These are phyloP conservation scores for Pseudogymnoascus destructans DNA, from an alignment of 2,329 filamentous ascomycete genomes.

Conservation along the genomic window DNA sequence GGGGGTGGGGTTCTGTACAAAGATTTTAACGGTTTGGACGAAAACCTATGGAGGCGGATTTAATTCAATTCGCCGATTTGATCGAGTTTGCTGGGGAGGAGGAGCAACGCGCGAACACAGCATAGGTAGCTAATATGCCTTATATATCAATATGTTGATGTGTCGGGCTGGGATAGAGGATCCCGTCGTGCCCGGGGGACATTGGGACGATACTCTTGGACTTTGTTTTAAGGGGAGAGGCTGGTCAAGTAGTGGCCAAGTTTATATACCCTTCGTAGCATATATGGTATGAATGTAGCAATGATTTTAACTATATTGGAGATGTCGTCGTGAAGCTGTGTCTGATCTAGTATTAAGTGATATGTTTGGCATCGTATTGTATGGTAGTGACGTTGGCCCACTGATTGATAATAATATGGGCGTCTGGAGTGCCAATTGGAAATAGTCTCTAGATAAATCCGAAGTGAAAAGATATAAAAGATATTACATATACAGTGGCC, in stretches of 20 bases:
- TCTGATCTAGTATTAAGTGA: not conserved
- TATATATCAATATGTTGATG: constrained; percentile 6
- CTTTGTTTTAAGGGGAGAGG: constrained; percentile 1
- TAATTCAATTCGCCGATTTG: constrained; percentile 1
- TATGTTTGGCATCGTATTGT: not conserved
- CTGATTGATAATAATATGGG: not conserved
- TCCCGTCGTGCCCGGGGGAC: not conserved
- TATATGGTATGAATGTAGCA: constrained; percentile 7
- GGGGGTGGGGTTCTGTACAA: not conserved
- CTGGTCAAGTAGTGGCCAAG: not conserved
- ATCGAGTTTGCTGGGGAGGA: not conserved
- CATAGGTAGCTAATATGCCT: constrained; percentile 5
- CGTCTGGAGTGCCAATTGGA: not conserved
- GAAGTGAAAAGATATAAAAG: not conserved
- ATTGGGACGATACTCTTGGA: not conserved
- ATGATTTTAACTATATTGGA: constrained; percentile 6
- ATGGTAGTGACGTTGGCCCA: not conserved
- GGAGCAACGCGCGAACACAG: not conserved
- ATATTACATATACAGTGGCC: not conserved
- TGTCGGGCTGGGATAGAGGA: constrained; percentile 1
- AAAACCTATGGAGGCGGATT: not conserved
- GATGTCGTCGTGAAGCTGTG: not conserved
- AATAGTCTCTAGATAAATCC: not conserved
- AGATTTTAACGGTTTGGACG: not conserved
- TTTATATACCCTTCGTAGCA: constrained; percentile 6